These are phyloP conservation scores for Urostyla sp. DNA, from an alignment of 73 alveolate species.

Conservation along the genomic window DNA sequence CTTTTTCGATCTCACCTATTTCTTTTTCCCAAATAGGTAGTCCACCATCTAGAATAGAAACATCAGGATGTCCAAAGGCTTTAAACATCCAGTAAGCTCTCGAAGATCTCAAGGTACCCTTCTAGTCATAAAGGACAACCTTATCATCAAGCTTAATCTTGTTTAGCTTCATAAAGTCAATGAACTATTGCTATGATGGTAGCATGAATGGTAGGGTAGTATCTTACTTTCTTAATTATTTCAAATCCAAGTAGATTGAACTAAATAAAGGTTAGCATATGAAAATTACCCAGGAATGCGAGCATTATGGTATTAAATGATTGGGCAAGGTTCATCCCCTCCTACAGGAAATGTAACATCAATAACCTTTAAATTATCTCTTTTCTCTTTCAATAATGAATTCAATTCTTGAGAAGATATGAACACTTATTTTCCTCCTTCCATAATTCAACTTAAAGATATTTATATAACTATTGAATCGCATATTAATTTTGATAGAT, in stretches of 20 bases:
- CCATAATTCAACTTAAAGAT: too few relatives aligned
- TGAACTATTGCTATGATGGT: constrained; percentile 19
- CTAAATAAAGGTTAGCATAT: not conserved
- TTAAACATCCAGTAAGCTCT: constrained; percentile 40
- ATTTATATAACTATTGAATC: not conserved
- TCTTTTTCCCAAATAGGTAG: constrained; percentile 16
- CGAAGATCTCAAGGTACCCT: not conserved
- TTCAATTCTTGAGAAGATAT: not conserved
- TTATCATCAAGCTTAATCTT: not conserved
- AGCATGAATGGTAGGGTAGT: constrained; percentile 22
- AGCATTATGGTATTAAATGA: too few relatives aligned
- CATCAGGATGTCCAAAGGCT: constrained; percentile 19
- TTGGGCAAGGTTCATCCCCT: too few relatives aligned
- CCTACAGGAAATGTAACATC: too few relatives aligned
- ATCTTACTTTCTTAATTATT: constrained; percentile 9
- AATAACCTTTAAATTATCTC: too few relatives aligned
- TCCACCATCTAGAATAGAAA: constrained; percentile 39
- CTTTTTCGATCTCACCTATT: constrained; percentile 10
- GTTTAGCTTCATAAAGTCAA: constrained; percentile 11
- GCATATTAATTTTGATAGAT: not conserved
- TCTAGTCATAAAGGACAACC: constrained; percentile 34
- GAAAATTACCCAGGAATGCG: too few relatives aligned
- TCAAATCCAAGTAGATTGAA: constrained; percentile 5
- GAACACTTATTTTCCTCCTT: too few relatives aligned
- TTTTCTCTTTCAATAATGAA: too few relatives aligned